Evolutionary conservation across 176 grass and related monocot genomes (phyloP).

Genomic region (Otatea glauca): DNA sequence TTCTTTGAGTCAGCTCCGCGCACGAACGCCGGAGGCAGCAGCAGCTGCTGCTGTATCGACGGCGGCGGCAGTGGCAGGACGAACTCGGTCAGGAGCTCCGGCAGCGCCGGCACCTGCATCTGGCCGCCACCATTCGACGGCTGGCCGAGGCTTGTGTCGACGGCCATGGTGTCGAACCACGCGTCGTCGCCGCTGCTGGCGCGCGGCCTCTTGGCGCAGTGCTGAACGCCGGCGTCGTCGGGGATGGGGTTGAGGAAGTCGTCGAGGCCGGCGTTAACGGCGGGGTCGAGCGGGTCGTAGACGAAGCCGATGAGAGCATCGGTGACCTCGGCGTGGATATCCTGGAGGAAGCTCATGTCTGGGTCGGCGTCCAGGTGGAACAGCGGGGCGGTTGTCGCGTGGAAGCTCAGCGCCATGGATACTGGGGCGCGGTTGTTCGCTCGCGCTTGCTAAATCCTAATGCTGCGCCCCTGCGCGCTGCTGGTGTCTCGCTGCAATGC

Average conservation of each 20-base stretch:
- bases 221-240: background rate
- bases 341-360: slow-evolving; percentile 41
- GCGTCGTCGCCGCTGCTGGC: background rate
- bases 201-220: slow-evolving; percentile 39
- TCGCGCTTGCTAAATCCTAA: background rate
- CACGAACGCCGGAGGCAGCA: background rate
- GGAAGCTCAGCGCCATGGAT: slow-evolving; percentile 49
- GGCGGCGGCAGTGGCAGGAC: background rate
- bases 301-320: slow-evolving; percentile 69
- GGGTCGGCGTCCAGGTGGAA: slow-evolving; percentile 24
- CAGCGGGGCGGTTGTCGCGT: slow-evolving; percentile 26
- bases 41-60: background rate
- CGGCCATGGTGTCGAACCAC: background rate
- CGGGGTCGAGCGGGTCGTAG: slow-evolving; percentile 53
- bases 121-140: background rate
- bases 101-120: background rate
- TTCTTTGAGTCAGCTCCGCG: slow-evolving; percentile 22
- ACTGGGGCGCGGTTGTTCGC: background rate
- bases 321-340: slow-evolving; percentile 49
- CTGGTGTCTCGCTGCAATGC: slow-evolving; percentile 37
- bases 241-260: slow-evolving; percentile 40
- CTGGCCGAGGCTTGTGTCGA: background rate
- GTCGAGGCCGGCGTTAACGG: slow-evolving; percentile 37
- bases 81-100: slow-evolving; percentile 13
- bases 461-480: background rate